Conservation (phyloP, 139 green algal species). For the Micromonas commoda region DNA sequence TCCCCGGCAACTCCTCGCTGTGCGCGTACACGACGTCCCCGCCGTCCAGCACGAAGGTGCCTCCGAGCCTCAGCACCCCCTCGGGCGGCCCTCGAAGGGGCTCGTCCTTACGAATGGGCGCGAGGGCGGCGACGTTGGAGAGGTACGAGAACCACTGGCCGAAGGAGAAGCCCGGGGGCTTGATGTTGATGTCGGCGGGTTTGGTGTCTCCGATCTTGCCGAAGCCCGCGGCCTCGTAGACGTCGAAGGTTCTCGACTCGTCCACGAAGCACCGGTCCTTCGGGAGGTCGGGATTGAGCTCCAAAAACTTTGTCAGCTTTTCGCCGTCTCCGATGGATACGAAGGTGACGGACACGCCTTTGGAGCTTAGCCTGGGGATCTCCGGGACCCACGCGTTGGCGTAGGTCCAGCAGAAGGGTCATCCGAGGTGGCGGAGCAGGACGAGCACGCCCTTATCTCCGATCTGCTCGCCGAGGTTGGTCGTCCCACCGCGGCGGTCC, state of each 20-base stretch:
- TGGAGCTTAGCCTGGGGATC: background rate
- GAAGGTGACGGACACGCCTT: background rate
- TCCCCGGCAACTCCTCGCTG: slow-evolving; percentile 14
- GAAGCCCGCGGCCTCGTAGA: slow-evolving; percentile 26
- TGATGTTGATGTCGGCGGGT: slow-evolving; percentile 10
- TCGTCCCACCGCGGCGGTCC: background rate
- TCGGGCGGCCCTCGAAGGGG: slow-evolving; percentile 15
- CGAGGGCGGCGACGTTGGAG: slow-evolving; percentile 26
- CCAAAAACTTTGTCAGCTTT: slow-evolving; percentile 38
- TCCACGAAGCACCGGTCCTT: slow-evolving; percentile 25
- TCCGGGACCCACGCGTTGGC: background rate
- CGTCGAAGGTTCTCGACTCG: slow-evolving; percentile 18
- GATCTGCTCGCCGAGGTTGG: background rate
- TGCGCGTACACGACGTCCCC: slow-evolving; percentile 24
- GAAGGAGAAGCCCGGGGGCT: background rate
- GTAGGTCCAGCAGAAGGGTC: slow-evolving; percentile 33
- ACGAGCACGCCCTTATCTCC: slow-evolving; percentile 6
- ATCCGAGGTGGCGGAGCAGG: slow-evolving; percentile 32
- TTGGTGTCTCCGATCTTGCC: slow-evolving; percentile 21
- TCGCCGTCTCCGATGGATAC: slow-evolving; percentile 27
- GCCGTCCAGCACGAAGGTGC: slow-evolving; percentile 32
- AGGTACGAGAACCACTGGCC: slow-evolving; percentile 9
- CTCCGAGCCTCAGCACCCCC: slow-evolving; percentile 29
- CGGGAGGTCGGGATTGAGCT: slow-evolving; percentile 23
- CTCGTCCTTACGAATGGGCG: slow-evolving; percentile 23